Evolutionary conservation across 345 rosid genomes (phyloP), one percentile per base, ranked within the genome.

Genomic region (Citrus trifoliata): DNA sequence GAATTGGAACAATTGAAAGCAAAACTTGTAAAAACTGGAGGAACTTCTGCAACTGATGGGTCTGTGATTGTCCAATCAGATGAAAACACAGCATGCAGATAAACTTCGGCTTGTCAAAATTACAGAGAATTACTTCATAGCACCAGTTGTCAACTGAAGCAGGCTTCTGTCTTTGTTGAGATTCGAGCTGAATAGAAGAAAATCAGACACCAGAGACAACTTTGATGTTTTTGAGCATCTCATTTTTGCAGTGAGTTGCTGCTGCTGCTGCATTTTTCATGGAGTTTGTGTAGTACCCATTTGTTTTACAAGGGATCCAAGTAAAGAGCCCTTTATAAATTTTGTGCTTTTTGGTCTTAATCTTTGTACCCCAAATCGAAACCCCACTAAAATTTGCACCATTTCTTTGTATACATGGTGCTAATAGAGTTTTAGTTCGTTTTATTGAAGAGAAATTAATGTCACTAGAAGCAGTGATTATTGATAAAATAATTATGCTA

Each of bases 1-100:
- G 93, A 90, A 73, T 63, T 83, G 62, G 87, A 85, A 83, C 84
- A 83, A 81, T 59, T 86, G 80, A 89, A 84, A 82, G 82, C 81
- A 78, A 80, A 88, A 78, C 85, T 83, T n/a, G 64, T 80, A 5
- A 82, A 79, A 77, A 53, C 83, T 14, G 79, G 67, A 38, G 90
- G 69, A 58, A 25, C 65, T 67, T 79, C 80, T 22, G 40, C 25
- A 19, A 19, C 81, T 16, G 83, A 77, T 40, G 83, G 59, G 42
- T 42, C 70, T 24, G 64, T 24, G 40, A 70, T 62, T 51, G 76
- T 78, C 77, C 73, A 62, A 27, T 66, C 85, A 21, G 74, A 60
- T 38, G 86, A 80, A 75, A 76, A 84, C 3, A 30, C 76, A 37
- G 80, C 71, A 22, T 78, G 83, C 76, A 66, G 68, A 73, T 67